These are phyloP conservation scores for Cenchrus americanus DNA, from an alignment of 176 grass and related monocot species.

Conservation along the genomic window DNA sequence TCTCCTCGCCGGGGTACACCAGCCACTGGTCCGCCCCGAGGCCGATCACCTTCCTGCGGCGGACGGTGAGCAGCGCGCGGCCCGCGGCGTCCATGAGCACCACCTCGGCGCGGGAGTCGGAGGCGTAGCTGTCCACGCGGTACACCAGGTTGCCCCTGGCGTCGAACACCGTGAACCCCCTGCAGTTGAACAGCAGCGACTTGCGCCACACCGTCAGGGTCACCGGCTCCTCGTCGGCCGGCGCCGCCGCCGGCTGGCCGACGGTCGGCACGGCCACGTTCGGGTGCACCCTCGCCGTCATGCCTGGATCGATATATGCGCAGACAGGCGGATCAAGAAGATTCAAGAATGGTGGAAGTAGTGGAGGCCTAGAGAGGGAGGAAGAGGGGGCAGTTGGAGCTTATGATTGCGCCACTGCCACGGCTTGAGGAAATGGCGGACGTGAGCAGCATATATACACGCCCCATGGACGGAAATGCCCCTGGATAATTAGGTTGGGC, in stretches of 20 bases:
- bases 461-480: constrained; percentile 46
- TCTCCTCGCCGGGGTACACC: constrained; percentile 68
- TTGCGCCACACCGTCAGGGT: constrained; percentile 94
- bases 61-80: constrained; percentile 65
- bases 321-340: neutral
- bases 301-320: neutral
- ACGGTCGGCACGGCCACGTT: constrained; percentile 42
- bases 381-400: neutral
- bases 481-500: constrained; percentile 46
- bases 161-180: constrained; percentile 85
- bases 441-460: constrained; percentile 42
- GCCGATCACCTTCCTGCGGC: constrained; percentile 76
- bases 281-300: constrained; percentile 61
- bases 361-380: neutral
- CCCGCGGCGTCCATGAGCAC: constrained; percentile 89
- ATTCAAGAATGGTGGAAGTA: neutral
- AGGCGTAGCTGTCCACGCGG: constrained; percentile 91
- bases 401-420: constrained; percentile 45
- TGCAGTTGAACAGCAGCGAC: constrained; percentile 85
- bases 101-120: constrained; percentile 68
- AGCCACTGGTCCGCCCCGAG: constrained; percentile 68
- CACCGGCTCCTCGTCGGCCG: constrained; percentile 35
- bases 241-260: neutral
- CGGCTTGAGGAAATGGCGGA: constrained; percentile 13
- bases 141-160: constrained; percentile 73